Evolutionary conservation across 108 stramenopile species (phyloP).

Genomic region (Schizochytrium sp.): DNA sequence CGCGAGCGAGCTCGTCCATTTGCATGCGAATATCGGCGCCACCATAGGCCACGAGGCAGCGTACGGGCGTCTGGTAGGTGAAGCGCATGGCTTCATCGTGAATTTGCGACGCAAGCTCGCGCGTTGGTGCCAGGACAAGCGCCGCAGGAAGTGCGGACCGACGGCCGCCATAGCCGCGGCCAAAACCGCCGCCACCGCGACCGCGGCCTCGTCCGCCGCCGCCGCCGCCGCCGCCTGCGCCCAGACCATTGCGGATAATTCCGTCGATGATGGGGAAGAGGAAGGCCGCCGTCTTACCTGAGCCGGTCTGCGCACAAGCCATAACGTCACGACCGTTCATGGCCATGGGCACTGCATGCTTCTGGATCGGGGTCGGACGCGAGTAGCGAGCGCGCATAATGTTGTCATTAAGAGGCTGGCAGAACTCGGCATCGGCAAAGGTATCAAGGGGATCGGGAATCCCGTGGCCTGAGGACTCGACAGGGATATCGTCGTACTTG

Average conservation of each 20-base stretch:
- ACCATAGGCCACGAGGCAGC: conserved; percentile 85
- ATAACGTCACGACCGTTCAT: conserved; percentile 78
- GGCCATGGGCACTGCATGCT: conserved; percentile 93
- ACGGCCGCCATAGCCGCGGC: background rate
- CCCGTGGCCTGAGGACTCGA: conserved; percentile 75
- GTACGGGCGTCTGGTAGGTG: conserved; percentile 87
- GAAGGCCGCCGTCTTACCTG: conserved; percentile 95
- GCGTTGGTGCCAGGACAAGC: conserved; percentile 87
- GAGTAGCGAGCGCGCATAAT: conserved; percentile 81
- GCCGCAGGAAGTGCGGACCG: conserved; percentile 57
- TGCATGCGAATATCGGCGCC: conserved; percentile 89
- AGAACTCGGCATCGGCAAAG: conserved; percentile 75
- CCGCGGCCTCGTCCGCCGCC: conserved; percentile 45
- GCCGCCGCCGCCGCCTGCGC: conserved; percentile 70
- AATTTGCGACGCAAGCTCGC: conserved; percentile 94
- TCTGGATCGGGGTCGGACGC: conserved; percentile 95
- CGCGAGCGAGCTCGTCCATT: conserved; percentile 64
- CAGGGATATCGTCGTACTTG: conserved; percentile 95
- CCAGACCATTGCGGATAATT: conserved; percentile 37
- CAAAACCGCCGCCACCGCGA: background rate
- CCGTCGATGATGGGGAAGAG: conserved; percentile 79
- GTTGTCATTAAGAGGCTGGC: conserved; percentile 74
- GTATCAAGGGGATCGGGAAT: conserved; percentile 77
- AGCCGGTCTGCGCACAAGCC: conserved; percentile 96
- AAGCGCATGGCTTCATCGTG: conserved; percentile 91